Evolutionary conservation across 1,139 yeast genomes (phyloP).

Genomic region (Kodamaea sp.): DNA sequence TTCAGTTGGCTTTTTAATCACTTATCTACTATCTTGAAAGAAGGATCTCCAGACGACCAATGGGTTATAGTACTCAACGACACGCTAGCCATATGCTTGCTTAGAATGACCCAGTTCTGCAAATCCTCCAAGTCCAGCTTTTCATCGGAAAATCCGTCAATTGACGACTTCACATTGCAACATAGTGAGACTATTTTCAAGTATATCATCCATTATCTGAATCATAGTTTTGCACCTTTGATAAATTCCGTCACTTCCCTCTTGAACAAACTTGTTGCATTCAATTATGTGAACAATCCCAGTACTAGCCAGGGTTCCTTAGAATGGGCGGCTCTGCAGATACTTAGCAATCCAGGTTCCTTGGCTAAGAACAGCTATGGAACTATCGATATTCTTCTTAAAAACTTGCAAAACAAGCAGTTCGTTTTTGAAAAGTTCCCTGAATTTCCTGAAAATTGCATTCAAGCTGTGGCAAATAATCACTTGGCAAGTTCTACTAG

Average conservation of each 20-base stretch:
- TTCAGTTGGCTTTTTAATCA: slow-evolving; percentile 2
- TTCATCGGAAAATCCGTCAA: slow-evolving; percentile 1
- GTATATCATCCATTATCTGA: slow-evolving; percentile 67
- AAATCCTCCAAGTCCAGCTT: slow-evolving; percentile 5
- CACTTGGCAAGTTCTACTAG: slow-evolving; percentile 70
- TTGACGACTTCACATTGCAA: not conserved
- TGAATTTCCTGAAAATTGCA: slow-evolving; percentile 43
- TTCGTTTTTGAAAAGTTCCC: slow-evolving; percentile 45
- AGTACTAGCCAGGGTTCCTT: slow-evolving; percentile 3
- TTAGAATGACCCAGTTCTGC: slow-evolving; percentile 46
- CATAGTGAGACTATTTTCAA: slow-evolving; percentile 33
- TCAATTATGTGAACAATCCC: slow-evolving; percentile 25
- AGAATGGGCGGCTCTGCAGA: not conserved
- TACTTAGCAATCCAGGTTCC: slow-evolving; percentile 30
- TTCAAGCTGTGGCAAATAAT: slow-evolving; percentile 53
- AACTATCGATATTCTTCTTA: slow-evolving; percentile 55
- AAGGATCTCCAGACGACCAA: slow-evolving; percentile 14
- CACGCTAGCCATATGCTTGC: slow-evolving; percentile 62
- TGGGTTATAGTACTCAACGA: slow-evolving; percentile 47
- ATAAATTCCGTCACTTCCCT: slow-evolving; percentile 67
- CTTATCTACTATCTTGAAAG: slow-evolving; percentile 1
- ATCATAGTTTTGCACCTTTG: slow-evolving; percentile 68
- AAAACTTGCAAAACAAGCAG: slow-evolving; percentile 35
- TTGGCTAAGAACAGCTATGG: slow-evolving; percentile 62
- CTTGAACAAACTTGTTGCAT: slow-evolving; percentile 49